Conservation (phyloP, 306 rosid genomes). For the Hippophae gyantsensis region DNA sequence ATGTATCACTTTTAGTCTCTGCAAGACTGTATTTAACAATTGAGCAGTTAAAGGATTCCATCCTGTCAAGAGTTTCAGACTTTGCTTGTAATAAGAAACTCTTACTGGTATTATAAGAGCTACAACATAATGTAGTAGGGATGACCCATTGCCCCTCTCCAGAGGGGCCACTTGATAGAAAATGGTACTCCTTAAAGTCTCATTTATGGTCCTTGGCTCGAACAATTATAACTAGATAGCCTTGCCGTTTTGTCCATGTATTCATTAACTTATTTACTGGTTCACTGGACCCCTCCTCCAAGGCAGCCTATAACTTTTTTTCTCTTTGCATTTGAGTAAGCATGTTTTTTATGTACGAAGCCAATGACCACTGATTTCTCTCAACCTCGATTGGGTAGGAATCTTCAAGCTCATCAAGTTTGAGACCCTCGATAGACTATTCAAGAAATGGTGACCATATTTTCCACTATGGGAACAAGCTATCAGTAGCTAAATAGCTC, state of each 20-base stretch:
- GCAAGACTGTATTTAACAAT: too few species aligned
- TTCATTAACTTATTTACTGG: conserved; percentile 79
- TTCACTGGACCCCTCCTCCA: conserved; percentile 88
- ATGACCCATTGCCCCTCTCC: conserved; percentile 13
- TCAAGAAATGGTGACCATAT: conserved; percentile 91
- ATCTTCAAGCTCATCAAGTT: conserved; percentile 77
- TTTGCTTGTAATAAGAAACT: too few species aligned
- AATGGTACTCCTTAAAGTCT: conserved; percentile 80
- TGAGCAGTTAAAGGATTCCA: too few species aligned
- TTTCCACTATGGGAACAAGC: conserved; percentile 85
- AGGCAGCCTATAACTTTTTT: conserved; percentile 80
- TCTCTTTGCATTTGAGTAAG: conserved; percentile 74
- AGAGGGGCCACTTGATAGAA: conserved; percentile 63
- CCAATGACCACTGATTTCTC: conserved; percentile 64
- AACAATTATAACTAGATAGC: conserved; percentile 80
- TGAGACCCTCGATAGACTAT: conserved; percentile 63
- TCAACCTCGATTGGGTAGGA: conserved; percentile 91
- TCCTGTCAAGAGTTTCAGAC: too few species aligned
- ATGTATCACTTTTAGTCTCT: too few species aligned
- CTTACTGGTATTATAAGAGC: too few species aligned
- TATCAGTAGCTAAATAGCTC: conserved; percentile 82
- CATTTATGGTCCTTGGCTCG: conserved; percentile 45
- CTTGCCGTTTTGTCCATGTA: conserved; percentile 89
- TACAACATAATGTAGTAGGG: too few species aligned
- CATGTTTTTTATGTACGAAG: conserved; percentile 69